Evolutionary conservation across 208 protist genomes (phyloP), one percentile per base, ranked within the genome.

Genomic region (Acanthamoeba lugdunensis): DNA sequence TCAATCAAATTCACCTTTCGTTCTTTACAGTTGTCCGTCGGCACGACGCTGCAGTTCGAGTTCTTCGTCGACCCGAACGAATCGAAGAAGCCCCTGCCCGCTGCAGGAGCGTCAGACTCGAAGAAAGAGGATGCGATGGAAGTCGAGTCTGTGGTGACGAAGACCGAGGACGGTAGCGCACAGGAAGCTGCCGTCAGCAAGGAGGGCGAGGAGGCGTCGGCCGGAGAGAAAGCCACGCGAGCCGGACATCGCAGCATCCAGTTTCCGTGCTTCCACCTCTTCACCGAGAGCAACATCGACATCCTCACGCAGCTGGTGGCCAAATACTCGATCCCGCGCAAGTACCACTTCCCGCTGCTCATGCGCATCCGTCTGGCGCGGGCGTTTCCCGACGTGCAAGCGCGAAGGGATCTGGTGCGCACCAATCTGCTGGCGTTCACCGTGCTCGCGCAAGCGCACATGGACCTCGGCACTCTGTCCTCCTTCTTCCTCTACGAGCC

Each of bases 401-500:
- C 58, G 4, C 61, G 88, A 9, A 4, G 88, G 14, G 67, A 92
- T 30, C 28, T 92, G 41, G 50, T 92, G 7, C 61, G 88, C 48
- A 79, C 75, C 58, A 73, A 92, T 21, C 69, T 92, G 67, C 67
- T 92, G 25, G 61, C 88, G 63, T 92, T 92, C 67, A 92, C 69
- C 41, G 88, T 92, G 48, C 67, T 92, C 28, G 88, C 88, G 13
- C 88, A 92, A 58, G 88, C 69, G 41, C 88, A 92, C 58, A 79
- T 92, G 67, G 88, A 92, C 63, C 50, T 79, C 45, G 67, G 67
- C 28, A 54, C 67, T 30, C 88, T 92, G 11, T 81, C 58, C 5
- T 81, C 88, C 48, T 92, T 92, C 67, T 92, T 92, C 88, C 69
- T 92, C 50, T 79, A 92, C 37, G 65, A 92, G 69, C 88, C 88